These are phyloP conservation scores for Blastobotrys parvus DNA, from an alignment of 805 yeast species.

Conservation along the genomic window DNA sequence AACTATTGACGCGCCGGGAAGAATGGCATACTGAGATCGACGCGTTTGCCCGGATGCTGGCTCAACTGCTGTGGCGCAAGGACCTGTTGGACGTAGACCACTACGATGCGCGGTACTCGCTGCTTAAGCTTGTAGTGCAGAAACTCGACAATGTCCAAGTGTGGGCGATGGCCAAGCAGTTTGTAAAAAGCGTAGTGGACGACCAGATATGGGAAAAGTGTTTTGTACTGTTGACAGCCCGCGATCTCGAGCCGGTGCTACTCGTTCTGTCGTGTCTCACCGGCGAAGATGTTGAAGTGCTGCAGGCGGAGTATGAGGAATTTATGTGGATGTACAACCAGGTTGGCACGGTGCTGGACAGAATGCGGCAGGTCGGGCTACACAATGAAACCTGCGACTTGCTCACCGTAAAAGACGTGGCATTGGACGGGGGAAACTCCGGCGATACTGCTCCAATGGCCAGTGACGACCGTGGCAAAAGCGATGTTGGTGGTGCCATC, in stretches of 20 bases:
- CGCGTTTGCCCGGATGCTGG: not conserved
- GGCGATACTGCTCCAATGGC: not conserved
- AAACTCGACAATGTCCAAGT: not conserved
- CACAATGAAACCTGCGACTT: not conserved
- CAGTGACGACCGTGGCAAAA: not conserved
- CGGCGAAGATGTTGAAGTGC: not conserved
- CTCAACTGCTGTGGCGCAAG: not conserved
- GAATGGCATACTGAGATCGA: too few relatives aligned
- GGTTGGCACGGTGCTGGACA: not conserved
- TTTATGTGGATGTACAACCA: not conserved
- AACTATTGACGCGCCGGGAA: too few relatives aligned
- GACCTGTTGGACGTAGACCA: too few relatives aligned
- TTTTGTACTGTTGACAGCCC: not conserved
- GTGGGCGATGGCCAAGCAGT: not conserved
- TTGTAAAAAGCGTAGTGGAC: not conserved
- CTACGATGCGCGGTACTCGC: not conserved
- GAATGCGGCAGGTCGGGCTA: not conserved
- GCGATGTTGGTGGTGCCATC: too few relatives aligned
- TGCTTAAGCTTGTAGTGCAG: too few relatives aligned
- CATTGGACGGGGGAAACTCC: not conserved
- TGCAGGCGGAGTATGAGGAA: not conserved
- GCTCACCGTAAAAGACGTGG: not conserved
- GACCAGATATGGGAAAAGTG: not conserved
- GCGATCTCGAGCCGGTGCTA: not conserved
- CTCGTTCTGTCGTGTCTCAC: too few relatives aligned